phyloP scores from a whole-genome alignment of 441 rosid genomes.

The Raphanus hybrid region DNA sequence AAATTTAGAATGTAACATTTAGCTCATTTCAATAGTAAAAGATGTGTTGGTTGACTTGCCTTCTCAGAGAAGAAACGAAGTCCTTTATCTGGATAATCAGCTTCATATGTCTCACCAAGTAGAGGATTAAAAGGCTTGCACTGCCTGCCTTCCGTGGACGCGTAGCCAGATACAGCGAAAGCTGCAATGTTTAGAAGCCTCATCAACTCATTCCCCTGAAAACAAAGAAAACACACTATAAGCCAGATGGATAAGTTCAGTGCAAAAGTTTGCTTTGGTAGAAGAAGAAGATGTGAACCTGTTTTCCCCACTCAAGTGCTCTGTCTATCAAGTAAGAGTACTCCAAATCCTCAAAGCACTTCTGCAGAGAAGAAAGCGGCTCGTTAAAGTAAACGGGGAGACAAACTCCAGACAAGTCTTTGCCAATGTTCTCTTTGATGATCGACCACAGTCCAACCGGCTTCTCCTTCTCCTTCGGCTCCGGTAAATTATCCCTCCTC shows the following conservation, averaged over 20 bases:
- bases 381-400: conserved; percentile 96
- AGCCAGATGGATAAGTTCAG: too few relatives aligned
- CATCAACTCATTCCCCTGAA: conserved; percentile 93
- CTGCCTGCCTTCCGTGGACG: conserved; percentile 96
- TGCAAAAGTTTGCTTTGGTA: too few relatives aligned
- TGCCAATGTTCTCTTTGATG: conserved; percentile 94
- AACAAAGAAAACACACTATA: too few relatives aligned
- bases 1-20: not conserved
- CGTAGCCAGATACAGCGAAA: conserved; percentile 97
- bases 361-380: conserved; percentile 94
- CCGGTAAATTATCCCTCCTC: conserved; percentile 90
- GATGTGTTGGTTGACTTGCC: conserved; percentile 42
- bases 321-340: conserved; percentile 85
- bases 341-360: conserved; percentile 98
- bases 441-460: conserved; percentile 96
- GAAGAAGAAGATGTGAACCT: conserved; percentile 55
- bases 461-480: conserved; percentile 94
- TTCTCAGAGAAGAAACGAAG: conserved; percentile 93
- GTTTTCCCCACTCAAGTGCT: conserved; percentile 94
- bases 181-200: conserved; percentile 92
- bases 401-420: conserved; percentile 97
- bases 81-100: conserved; percentile 97
- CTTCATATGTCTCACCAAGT: conserved; percentile 96
- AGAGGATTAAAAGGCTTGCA: conserved; percentile 98
- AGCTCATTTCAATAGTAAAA: conserved; percentile 14